These are phyloP conservation scores for Xylaria venustula DNA, from an alignment of 495 filamentous ascomycete species.

Conservation along the genomic window DNA sequence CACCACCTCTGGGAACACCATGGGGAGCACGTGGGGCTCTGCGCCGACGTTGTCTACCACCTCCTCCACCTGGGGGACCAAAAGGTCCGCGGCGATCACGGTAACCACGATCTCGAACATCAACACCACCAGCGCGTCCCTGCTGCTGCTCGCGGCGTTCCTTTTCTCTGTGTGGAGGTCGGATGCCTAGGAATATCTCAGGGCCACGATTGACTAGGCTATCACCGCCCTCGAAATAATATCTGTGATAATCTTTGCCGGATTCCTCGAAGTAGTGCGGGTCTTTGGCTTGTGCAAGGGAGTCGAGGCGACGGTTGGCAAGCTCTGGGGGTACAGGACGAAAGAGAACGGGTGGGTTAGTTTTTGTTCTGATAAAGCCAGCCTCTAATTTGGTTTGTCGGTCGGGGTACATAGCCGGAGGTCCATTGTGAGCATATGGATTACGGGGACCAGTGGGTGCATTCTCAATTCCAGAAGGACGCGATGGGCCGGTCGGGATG, in stretches of 20 bases:
- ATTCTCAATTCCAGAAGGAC: conserved; percentile 38
- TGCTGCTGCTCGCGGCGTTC: conserved; percentile 21
- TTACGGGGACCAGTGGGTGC: conserved; percentile 42
- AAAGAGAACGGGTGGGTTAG: conserved; percentile 40
- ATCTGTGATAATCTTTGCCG: conserved; percentile 67
- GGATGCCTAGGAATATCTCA: conserved; percentile 61
- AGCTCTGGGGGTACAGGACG: conserved; percentile 51
- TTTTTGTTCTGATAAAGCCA: conserved; percentile 23
- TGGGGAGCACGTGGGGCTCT: conserved; percentile 25
- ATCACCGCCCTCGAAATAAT: conserved; percentile 73
- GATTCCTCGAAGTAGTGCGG: conserved; percentile 44
- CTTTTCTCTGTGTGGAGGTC: conserved; percentile 47
- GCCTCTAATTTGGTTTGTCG: conserved; percentile 13
- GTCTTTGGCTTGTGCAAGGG: conserved; percentile 56
- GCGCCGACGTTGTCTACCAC: conserved; percentile 17
- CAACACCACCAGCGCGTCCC: conserved; percentile 23
- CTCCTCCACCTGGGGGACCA: neutral
- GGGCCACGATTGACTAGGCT: conserved; percentile 71
- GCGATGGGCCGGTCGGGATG: conserved; percentile 39
- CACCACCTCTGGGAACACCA: conserved; percentile 30
- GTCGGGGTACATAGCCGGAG: conserved; percentile 11
- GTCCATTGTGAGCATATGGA: conserved; percentile 15
- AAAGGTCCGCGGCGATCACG: conserved; percentile 17
- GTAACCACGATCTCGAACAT: conserved; percentile 15
- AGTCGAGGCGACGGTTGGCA: conserved; percentile 64